Conservation (phyloP, 805 yeast genomes). For the Torulaspora quercuum region DNA sequence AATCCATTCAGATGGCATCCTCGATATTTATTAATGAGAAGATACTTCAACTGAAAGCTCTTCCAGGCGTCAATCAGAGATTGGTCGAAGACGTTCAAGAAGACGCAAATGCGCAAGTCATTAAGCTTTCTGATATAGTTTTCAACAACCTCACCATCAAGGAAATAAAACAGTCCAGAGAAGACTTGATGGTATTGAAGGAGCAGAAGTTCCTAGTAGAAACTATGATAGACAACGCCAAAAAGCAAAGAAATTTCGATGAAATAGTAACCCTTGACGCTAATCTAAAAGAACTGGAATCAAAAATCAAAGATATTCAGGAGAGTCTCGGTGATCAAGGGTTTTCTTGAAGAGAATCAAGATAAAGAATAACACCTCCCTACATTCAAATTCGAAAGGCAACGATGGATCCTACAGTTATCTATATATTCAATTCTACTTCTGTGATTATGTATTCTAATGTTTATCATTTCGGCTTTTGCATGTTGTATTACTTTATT, state of each 20-base stretch:
- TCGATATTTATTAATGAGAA: slow-evolving; percentile 62
- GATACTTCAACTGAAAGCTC: slow-evolving; percentile 57
- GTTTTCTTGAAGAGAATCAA: slow-evolving; percentile 24
- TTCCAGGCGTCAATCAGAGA: slow-evolving; percentile 42
- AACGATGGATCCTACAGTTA: too few relatives aligned
- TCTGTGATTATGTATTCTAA: too few relatives aligned
- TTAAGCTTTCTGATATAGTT: slow-evolving; percentile 19
- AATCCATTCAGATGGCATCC: slow-evolving; percentile 55
- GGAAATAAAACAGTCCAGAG: slow-evolving; percentile 58
- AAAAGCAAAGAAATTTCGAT: slow-evolving; percentile 68
- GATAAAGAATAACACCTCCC: too few relatives aligned
- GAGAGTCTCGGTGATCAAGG: slow-evolving; percentile 55
- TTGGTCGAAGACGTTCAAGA: slow-evolving; percentile 6
- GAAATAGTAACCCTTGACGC: slow-evolving; percentile 59
- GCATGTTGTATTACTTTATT: too few relatives aligned
- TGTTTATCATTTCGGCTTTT: too few relatives aligned
- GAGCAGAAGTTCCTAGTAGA: slow-evolving; percentile 78
- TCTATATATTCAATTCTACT: too few relatives aligned
- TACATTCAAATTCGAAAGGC: too few relatives aligned
- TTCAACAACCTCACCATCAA: slow-evolving; percentile 43
- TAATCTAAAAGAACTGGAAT: slow-evolving; percentile 55
- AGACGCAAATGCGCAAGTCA: slow-evolving; percentile 14
- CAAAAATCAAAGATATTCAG: slow-evolving; percentile 47
- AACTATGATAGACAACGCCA: slow-evolving; percentile 58
- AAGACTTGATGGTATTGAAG: slow-evolving; percentile 77